A percentile compares a stretch with the other conserved stretches of the same genome.
phyloP scores from a whole-genome alignment of 768 basidiomycete genomes.

The Leccinum incarnatum region DNA sequence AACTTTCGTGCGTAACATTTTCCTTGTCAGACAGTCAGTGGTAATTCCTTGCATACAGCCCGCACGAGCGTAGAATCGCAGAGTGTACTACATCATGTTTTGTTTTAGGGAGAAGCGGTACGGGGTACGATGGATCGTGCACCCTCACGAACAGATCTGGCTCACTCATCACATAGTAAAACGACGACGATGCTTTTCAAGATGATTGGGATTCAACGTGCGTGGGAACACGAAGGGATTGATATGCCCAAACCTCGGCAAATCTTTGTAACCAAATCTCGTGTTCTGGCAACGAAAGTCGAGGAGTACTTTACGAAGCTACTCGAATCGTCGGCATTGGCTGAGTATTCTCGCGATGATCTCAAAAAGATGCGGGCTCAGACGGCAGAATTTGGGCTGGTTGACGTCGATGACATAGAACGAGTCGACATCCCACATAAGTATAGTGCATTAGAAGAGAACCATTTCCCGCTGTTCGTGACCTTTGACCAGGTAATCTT shows the following conservation, averaged over 20 bases:
- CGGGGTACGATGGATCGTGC: slow-evolving; percentile 46
- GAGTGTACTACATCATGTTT: slow-evolving; percentile 60
- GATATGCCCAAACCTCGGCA: slow-evolving; percentile 54
- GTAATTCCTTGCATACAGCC: slow-evolving; percentile 21
- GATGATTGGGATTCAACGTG: slow-evolving; percentile 66
- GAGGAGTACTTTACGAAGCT: slow-evolving; percentile 61
- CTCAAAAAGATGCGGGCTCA: slow-evolving; percentile 30
- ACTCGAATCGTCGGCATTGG: slow-evolving; percentile 40
- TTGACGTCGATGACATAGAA: slow-evolving; percentile 35
- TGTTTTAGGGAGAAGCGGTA: slow-evolving; percentile 70
- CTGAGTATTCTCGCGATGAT: slow-evolving; percentile 36
- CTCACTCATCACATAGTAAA: slow-evolving; percentile 43
- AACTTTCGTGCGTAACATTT: slow-evolving; percentile 20
- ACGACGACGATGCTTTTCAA: slow-evolving; percentile 78
- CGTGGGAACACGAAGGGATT: slow-evolving; percentile 38
- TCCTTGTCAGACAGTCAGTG: slow-evolving; percentile 12
- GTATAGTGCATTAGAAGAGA: slow-evolving; percentile 55
- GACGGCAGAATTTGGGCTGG: slow-evolving; percentile 26
- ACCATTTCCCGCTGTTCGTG: slow-evolving; percentile 68
- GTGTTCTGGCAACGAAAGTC: slow-evolving; percentile 65
- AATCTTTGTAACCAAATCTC: slow-evolving; percentile 71
- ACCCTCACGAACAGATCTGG: neutral
- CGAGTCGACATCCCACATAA: slow-evolving; percentile 35
- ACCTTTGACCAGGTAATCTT: slow-evolving; percentile 57
- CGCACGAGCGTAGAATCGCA: slow-evolving; percentile 54